phyloP scores from a whole-genome alignment of 163 green algal species.

The Smithsoniella earleae region DNA sequence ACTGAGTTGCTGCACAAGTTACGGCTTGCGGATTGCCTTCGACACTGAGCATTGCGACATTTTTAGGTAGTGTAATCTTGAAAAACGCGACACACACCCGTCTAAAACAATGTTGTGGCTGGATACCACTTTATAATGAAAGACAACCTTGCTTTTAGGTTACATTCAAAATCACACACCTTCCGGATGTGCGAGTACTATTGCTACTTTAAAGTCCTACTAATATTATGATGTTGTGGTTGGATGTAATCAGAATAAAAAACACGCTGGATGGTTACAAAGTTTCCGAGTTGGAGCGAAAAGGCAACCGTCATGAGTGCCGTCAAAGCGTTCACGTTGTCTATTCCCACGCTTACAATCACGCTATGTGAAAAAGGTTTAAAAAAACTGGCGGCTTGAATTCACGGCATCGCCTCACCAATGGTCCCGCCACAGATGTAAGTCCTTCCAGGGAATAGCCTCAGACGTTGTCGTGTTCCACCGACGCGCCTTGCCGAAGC shows the following conservation, averaged over 20 bases:
- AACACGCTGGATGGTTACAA: background rate
- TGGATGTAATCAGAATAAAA: background rate
- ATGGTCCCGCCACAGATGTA: conserved; percentile 12
- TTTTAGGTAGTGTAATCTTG: background rate
- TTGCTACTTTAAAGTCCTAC: no score
- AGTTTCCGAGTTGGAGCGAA: no score
- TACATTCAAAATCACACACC: no score
- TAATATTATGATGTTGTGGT: no score
- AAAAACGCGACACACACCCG: background rate
- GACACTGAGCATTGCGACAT: conserved; percentile 24
- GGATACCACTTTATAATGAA: no score
- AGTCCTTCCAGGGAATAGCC: background rate
- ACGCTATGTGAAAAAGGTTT: no score
- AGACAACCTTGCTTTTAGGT: no score
- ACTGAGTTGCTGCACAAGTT: conserved; percentile 63
- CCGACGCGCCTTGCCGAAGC: background rate
- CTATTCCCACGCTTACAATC: no score
- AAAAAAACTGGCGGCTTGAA: background rate
- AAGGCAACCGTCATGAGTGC: background rate
- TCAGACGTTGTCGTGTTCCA: conserved; percentile 14
- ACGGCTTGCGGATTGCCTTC: conserved; percentile 52
- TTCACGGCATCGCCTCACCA: background rate
- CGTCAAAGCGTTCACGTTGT: background rate
- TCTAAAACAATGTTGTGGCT: background rate
- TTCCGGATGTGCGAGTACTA: no score